phyloP scores from a whole-genome alignment of 345 rosid genomes.

The Chamaenerion angustifolium region DNA sequence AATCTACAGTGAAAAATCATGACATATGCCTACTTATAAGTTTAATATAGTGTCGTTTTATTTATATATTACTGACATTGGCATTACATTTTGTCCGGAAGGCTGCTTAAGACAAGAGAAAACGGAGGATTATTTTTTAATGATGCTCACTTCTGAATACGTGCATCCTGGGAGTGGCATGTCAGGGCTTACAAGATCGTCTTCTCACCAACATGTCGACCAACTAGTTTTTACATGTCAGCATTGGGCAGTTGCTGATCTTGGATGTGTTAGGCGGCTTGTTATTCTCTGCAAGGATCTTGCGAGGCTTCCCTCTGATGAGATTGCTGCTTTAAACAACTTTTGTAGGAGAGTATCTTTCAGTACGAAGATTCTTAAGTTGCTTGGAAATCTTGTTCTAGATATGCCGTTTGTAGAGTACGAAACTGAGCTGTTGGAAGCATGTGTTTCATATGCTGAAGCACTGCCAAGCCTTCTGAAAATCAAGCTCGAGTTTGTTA shows the following conservation, averaged over 20 bases:
- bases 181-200: conserved; percentile 24
- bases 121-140: conserved; percentile 46
- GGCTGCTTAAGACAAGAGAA: conserved; percentile 78
- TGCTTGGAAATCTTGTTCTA: conserved; percentile 53
- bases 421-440: conserved; percentile 46
- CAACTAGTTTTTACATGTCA: conserved; percentile 47
- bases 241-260: conserved; percentile 76
- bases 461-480: conserved; percentile 43
- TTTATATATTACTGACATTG: conserved; percentile 3
- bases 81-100: conserved; percentile 13
- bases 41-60: background rate
- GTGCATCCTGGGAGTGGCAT: conserved; percentile 38
- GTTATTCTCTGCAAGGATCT: conserved; percentile 47
- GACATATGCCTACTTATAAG: background rate
- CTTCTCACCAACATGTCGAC: conserved; percentile 34
- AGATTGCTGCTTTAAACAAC: conserved; percentile 37
- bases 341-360: conserved; percentile 41
- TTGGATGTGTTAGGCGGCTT: conserved; percentile 44
- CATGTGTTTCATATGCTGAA: conserved; percentile 55
- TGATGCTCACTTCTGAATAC: conserved; percentile 59
- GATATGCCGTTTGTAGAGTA: conserved; percentile 48
- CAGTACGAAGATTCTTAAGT: conserved; percentile 63
- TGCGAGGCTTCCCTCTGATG: conserved; percentile 47
- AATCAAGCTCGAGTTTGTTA: conserved; percentile 45
- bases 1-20: background rate